Base-by-base conservation (phyloP, 345 rosid genomes). In the Dipteronia dyeriana region DNA sequence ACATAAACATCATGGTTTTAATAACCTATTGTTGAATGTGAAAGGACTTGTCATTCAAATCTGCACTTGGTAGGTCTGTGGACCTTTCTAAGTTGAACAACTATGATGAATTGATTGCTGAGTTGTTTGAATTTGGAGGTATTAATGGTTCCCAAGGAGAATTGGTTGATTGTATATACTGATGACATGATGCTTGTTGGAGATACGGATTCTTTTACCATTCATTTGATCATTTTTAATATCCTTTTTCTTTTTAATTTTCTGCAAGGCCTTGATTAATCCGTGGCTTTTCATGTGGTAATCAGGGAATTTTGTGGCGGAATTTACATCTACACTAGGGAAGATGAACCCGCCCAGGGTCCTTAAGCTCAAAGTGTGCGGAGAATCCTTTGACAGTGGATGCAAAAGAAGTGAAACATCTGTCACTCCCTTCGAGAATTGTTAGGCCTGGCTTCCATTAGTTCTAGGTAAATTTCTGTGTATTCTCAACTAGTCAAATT, bases 151-250 rank as follows among this genome's bases (percentile, higher is more conserved):
- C 83, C 89, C 9, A 82, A 81, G 65, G 91, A 85, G 75, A 86
- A 88, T 63, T 92, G 97, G 98, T 81, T 88, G 75, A 78, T 92
- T 45, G 91, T 92, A 11, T 94, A 89, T 72, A 89, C 94, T 7
- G 98, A 94, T 70, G 98, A 95, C 75, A 91, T 92, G 87, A 92
- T 95, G 98, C 95, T 90, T 71, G 94, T 91, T 54, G 98, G 97
- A 59, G 98, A 95, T 70, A 90, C 86, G 95, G 61, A 73, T 75
- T 76, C 73, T 74, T 63, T 2, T 34, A 14, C 16, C 41, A 9
- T 62, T 29, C 45, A 5, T n/a, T 43, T 64, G 7, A 13, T 20
- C 2, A 25, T 63, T 23, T 19, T 6, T 29, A 5, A 5, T 41
- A 9, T 11, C 16, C n/a, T n/a, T n/a, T n/a, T n/a, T n/a, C n/a